Percentiles rank a stretch among this genome's conserved stretches.
Evolutionary conservation across 805 yeast genomes (phyloP).

Genomic region (Tetrapisispora iriomotensis): DNA sequence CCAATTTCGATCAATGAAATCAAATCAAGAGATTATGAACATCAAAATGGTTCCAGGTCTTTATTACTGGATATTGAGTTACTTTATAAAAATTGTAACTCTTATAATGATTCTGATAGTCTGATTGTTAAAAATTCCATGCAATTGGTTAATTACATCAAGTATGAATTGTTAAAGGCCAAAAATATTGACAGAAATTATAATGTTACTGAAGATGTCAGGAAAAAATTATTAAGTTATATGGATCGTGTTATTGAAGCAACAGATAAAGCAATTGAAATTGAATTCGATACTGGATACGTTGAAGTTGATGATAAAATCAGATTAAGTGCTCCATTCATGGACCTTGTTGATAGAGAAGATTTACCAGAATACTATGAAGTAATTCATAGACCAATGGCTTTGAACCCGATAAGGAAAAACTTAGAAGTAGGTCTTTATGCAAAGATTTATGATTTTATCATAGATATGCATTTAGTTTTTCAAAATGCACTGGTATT

Average conservation of each 20-base stretch:
- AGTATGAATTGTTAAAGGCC: constrained; percentile 37
- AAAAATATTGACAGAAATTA: constrained; percentile 27
- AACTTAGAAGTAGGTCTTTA: constrained; percentile 45
- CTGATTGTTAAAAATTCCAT: constrained; percentile 60
- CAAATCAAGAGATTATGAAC: constrained; percentile 31
- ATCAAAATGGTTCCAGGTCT: constrained; percentile 28
- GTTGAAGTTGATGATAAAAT: constrained; percentile 19
- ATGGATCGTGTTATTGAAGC: constrained; percentile 23
- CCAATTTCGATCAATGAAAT: constrained; percentile 71
- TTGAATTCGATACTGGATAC: constrained; percentile 8
- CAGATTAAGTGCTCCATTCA: constrained; percentile 56
- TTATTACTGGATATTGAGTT: constrained; percentile 51
- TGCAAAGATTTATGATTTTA: constrained; percentile 48
- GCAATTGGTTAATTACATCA: constrained; percentile 46
- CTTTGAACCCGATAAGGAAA: constrained; percentile 49
- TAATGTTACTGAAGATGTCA: constrained; percentile 20
- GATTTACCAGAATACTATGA: constrained; percentile 75
- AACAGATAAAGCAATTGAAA: constrained; percentile 19
- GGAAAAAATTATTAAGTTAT: constrained; percentile 11
- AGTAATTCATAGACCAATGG: constrained; percentile 62
- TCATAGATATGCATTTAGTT: constrained; percentile 48
- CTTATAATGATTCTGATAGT: constrained; percentile 58
- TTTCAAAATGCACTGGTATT: constrained; percentile 72
- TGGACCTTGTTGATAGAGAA: constrained; percentile 60
- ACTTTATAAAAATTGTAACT: constrained; percentile 60